Conservation (phyloP, 805 yeast species). For the Saturnispora kantuleensis region DNA sequence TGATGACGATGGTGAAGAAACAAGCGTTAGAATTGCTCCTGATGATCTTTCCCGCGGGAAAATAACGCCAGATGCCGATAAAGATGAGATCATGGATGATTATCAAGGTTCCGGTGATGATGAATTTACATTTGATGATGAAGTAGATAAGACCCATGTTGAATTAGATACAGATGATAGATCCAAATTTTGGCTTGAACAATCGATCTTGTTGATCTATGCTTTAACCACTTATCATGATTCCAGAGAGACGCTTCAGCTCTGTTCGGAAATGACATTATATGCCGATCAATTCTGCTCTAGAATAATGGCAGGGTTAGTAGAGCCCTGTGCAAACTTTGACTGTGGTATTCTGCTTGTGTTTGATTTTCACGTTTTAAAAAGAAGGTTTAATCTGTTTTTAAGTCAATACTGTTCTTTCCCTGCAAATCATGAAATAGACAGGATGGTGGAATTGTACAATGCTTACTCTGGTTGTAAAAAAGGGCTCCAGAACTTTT, state of each 20-base stretch:
- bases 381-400: conserved; percentile 5
- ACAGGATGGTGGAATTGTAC: conserved; percentile 1
- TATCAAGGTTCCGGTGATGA: background rate
- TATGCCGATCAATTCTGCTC: background rate
- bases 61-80: background rate
- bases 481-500: background rate
- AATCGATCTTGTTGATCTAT: conserved; percentile 2
- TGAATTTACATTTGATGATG: background rate
- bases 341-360: conserved; percentile 1
- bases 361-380: background rate
- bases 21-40: too few relatives aligned
- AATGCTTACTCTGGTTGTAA: background rate
- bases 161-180: background rate
- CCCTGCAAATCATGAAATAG: conserved; percentile 5
- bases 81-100: background rate
- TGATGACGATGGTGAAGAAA: too few relatives aligned
- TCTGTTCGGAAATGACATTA: background rate
- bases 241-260: background rate
- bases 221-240: conserved; percentile 2
- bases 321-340: background rate
- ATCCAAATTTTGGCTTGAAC: background rate
- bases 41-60: background rate
- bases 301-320: conserved; percentile 1
- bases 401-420: background rate
- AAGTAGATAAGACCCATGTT: background rate